phyloP scores from a whole-genome alignment of 352 stramenopile species.

The Phytophthora nicotianae region DNA sequence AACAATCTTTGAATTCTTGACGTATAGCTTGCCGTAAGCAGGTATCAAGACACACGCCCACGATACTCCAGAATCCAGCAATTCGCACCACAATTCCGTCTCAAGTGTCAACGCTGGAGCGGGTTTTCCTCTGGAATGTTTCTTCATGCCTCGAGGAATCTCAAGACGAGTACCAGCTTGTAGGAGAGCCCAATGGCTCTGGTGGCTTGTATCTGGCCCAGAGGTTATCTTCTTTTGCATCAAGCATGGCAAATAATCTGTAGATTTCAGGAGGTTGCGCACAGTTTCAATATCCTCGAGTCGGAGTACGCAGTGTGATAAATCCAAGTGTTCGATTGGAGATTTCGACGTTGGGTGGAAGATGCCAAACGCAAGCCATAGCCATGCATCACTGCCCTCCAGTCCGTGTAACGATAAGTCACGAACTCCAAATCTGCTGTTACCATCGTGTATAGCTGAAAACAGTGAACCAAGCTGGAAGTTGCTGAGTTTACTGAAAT shows the following conservation, averaged over 20 bases:
- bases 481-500: constrained; percentile 34
- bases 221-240: constrained; percentile 1
- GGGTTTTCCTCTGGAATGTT: background rate
- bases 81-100: constrained; percentile 26
- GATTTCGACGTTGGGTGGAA: constrained; percentile 30
- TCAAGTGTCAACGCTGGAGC: constrained; percentile 15
- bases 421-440: constrained; percentile 5
- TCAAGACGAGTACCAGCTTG: constrained; percentile 18
- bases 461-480: constrained; percentile 46
- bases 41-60: constrained; percentile 42
- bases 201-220: background rate
- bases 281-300: constrained; percentile 35
- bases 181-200: constrained; percentile 18
- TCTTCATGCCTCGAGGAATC: constrained; percentile 11
- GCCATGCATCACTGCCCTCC: constrained; percentile 38
- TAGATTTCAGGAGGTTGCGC: constrained; percentile 9
- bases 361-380: constrained; percentile 46
- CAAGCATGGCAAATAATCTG: constrained; percentile 8
- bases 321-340: constrained; percentile 30
- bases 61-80: constrained; percentile 11
- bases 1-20: constrained; percentile 22
- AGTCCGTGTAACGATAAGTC: constrained; percentile 42
- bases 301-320: constrained; percentile 47
- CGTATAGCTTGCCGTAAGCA: constrained; percentile 43
- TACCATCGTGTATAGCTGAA: constrained; percentile 36